phyloP scores from a whole-genome alignment of 164 flowering plant genomes.

The Dillenia turbinata region DNA sequence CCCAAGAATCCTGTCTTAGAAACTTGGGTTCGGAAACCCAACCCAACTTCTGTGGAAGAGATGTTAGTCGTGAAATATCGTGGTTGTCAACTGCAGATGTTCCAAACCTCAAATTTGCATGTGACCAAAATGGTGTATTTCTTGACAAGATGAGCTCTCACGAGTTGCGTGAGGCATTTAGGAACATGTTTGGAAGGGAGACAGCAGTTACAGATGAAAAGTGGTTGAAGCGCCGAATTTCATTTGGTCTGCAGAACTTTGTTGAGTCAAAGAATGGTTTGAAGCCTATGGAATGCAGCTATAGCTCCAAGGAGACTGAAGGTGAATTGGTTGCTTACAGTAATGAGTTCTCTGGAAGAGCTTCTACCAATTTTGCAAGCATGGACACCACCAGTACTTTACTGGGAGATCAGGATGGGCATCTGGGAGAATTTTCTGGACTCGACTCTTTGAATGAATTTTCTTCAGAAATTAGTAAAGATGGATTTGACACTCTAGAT shows the following conservation, averaged over 20 bases:
- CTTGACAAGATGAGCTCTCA: slow-evolving; percentile 24
- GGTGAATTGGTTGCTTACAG: slow-evolving; percentile 8
- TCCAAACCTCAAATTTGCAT: slow-evolving; percentile 23
- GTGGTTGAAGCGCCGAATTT: slow-evolving; percentile 34
- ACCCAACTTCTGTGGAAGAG: slow-evolving; percentile 31
- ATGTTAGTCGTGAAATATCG: slow-evolving; percentile 30
- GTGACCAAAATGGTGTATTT: slow-evolving; percentile 14
- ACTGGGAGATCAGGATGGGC: slow-evolving; percentile 3
- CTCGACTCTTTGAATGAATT: slow-evolving; percentile 12
- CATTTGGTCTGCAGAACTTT: slow-evolving; percentile 24
- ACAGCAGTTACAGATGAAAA: slow-evolving; percentile 21
- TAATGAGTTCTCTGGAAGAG: slow-evolving; percentile 14
- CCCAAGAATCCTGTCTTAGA: slow-evolving; percentile 22
- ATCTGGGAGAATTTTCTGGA: slow-evolving; percentile 3
- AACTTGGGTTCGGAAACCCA: slow-evolving; percentile 37
- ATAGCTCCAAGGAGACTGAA: slow-evolving; percentile 23
- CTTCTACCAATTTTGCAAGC: slow-evolving; percentile 1
- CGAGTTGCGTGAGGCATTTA: slow-evolving; percentile 28
- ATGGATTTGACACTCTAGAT: slow-evolving; percentile 10
- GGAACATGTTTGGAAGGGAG: slow-evolving; percentile 29
- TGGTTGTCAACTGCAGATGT: slow-evolving; percentile 25
- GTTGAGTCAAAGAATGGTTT: slow-evolving; percentile 25
- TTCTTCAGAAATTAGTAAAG: slow-evolving; percentile 15
- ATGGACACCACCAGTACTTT: slow-evolving; percentile 4
- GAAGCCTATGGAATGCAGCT: slow-evolving; percentile 18